Evolutionary conservation across 2,329 filamentous ascomycete species (phyloP).

Genomic region (Aspergillus puulaauensis): DNA sequence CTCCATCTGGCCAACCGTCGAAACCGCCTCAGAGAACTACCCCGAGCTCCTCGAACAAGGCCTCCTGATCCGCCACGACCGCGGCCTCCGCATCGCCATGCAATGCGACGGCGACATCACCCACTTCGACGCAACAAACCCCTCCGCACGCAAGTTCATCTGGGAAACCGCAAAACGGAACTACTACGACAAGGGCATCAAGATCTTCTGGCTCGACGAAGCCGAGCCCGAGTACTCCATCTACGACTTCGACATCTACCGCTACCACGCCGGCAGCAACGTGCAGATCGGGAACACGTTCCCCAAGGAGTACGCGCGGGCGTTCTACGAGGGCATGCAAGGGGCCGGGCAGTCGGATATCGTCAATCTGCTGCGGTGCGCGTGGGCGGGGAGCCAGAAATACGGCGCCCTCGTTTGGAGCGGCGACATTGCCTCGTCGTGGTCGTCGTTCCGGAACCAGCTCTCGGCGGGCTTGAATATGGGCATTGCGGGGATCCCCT

Average conservation of each 20-base stretch:
- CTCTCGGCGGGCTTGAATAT: conserved; percentile 65
- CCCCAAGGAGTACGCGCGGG: conserved; percentile 57
- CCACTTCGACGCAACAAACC: conserved; percentile 65
- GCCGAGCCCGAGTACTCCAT: conserved; percentile 64
- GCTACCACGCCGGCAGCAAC: conserved; percentile 58
- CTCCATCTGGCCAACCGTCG: conserved; percentile 68
- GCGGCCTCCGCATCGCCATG: conserved; percentile 59
- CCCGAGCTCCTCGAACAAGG: conserved; percentile 62
- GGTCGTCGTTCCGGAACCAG: conserved; percentile 60
- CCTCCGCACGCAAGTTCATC: conserved; percentile 57
- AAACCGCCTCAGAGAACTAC: conserved; percentile 59
- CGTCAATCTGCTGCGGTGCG: conserved; percentile 60
- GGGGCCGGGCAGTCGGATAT: conserved; percentile 55
- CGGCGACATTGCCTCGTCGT: conserved; percentile 66
- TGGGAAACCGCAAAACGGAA: conserved; percentile 61
- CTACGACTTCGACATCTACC: conserved; percentile 68
- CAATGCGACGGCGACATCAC: conserved; percentile 60
- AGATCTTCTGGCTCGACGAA: conserved; percentile 68
- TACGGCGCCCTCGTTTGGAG: conserved; percentile 67
- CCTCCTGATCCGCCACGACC: conserved; percentile 60
- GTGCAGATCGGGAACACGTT: conserved; percentile 61
- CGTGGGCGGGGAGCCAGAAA: conserved; percentile 61
- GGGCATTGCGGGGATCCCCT: conserved; percentile 63
- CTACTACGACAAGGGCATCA: conserved; percentile 63
- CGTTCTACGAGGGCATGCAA: conserved; percentile 60